Base-by-base conservation (phyloP, 2,329 filamentous ascomycete genomes). In the Xylaria sp. region DNA sequence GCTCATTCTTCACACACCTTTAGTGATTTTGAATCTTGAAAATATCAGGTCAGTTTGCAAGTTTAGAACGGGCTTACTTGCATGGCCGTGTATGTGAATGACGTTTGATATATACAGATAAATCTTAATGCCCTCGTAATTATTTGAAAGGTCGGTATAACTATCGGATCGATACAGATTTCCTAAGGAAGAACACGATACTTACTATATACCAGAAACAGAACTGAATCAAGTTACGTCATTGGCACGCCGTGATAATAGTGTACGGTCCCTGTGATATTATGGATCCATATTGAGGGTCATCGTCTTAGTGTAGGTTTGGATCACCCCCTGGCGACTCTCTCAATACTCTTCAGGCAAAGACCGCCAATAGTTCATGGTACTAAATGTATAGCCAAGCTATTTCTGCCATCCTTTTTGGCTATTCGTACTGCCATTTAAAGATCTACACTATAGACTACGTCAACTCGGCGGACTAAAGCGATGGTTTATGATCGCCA, bases 261-360 rank as follows among this genome's bases (percentile, higher is more conserved):
- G 58, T 48, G 15, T 48, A n/a, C 15, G 4, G 9, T 30, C 9
- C 15, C 8, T 48, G 15, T 34, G 57, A 32, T 46, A 60, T 46
- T 60, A 60, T 18, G 45, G 43, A 52, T 60, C 45, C 58, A 39
- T 52, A 36, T 60, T 32, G 39, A 58, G 39, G 56, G 39, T 45
- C 56, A 30, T 45, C 36, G 2, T 57, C 13, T 23, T 57, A 58
- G 56, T 41, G n/a, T 39, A 2, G 53, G 20, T 45, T n/a, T 46
- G 2, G 12, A 46, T 13, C 43, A 46, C n/a, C 20, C 43, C 36
- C 25, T 46, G 39, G 18, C n/a, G 30, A 48, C 58, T 39, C n/a
- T 23, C 18, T 23, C 9, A 23, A 46, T 46, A 20, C 20, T 46
- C 43, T 46, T 46, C 10, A 23, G 43, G 18, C 20, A 45, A 23